Percentiles rank a stretch among this genome's conserved stretches.
phyloP scores from a whole-genome alignment of 495 filamentous ascomycete genomes.

The Penicillium lividum region DNA sequence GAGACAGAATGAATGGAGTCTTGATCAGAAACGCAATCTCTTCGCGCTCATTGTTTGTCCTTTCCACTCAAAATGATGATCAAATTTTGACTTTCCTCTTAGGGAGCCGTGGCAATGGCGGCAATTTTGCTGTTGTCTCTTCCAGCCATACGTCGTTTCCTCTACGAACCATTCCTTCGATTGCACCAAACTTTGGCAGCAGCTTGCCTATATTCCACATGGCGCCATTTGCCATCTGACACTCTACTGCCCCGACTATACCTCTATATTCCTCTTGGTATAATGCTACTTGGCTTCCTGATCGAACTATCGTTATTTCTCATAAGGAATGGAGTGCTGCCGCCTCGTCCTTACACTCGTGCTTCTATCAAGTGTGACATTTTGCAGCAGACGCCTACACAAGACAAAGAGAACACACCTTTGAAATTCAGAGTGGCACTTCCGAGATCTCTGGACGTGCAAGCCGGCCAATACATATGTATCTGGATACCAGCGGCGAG shows the following conservation, averaged over 20 bases:
- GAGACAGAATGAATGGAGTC: constrained; percentile 6
- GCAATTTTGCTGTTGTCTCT: constrained; percentile 22
- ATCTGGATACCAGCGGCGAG: constrained; percentile 27
- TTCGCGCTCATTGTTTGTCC: constrained; percentile 12
- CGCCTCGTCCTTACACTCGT: constrained; percentile 7
- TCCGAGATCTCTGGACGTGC: constrained; percentile 12
- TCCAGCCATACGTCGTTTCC: constrained; percentile 14
- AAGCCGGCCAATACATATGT: constrained; percentile 28
- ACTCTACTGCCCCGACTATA: constrained; percentile 20
- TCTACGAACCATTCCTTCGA: constrained; percentile 30
- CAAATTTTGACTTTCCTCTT: constrained; percentile 6
- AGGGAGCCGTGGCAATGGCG: constrained; percentile 17
- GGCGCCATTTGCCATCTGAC: constrained; percentile 21
- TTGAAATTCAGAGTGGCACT: constrained; percentile 12
- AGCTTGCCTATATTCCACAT: constrained; percentile 23
- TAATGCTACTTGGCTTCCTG: constrained; percentile 20
- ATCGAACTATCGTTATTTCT: constrained; percentile 21
- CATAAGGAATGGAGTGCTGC: constrained; percentile 18
- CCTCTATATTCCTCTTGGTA: constrained; percentile 30
- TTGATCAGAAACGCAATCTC: constrained; percentile 5
- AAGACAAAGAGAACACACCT: constrained; percentile 6
- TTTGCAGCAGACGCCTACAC: background rate
- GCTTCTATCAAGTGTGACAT: constrained; percentile 11
- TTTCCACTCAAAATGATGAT: constrained; percentile 1
- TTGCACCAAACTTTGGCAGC: constrained; percentile 23